These are phyloP conservation scores for Wickerhamomyces sp. DNA, from an alignment of 1,139 yeast genomes.

Conservation along the genomic window DNA sequence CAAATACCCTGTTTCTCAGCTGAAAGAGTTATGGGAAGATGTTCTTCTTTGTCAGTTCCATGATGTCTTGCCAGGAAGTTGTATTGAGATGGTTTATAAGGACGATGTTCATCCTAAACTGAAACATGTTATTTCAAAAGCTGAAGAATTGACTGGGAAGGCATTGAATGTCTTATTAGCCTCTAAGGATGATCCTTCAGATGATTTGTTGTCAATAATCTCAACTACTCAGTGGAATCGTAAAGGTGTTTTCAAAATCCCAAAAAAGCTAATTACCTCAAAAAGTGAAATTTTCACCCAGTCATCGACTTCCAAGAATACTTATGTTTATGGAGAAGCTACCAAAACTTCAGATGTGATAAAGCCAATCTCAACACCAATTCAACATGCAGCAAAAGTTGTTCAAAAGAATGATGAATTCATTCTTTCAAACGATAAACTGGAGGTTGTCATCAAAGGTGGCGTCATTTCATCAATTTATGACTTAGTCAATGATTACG, in stretches of 20 bases:
- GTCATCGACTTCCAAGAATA: constrained; percentile 10
- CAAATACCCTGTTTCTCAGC: constrained; percentile 63
- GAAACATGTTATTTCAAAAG: constrained; percentile 46
- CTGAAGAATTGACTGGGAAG: constrained; percentile 45
- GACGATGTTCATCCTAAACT: constrained; percentile 89
- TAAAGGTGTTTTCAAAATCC: constrained; percentile 44
- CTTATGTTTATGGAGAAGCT: constrained; percentile 17
- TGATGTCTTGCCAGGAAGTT: constrained; percentile 94
- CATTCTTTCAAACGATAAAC: constrained; percentile 52
- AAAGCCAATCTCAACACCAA: constrained; percentile 11
- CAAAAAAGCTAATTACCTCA: constrained; percentile 11
- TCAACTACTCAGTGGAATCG: constrained; percentile 73
- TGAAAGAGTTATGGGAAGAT: constrained; percentile 80
- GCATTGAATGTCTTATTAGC: constrained; percentile 41
- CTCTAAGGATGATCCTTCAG: too few species aligned
- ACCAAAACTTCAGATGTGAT: background rate
- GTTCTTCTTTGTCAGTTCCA: constrained; percentile 90
- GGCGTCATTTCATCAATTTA: constrained; percentile 68
- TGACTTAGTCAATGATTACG: constrained; percentile 58
- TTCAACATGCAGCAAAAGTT: constrained; percentile 46
- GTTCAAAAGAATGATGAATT: constrained; percentile 36
- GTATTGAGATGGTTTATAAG: constrained; percentile 88
- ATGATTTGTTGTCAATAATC: constrained; percentile 28
- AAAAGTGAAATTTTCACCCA: background rate
- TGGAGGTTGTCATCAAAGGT: constrained; percentile 50